These are phyloP conservation scores for Eucalyptus victrix DNA, from an alignment of 345 rosid species.

Conservation along the genomic window DNA sequence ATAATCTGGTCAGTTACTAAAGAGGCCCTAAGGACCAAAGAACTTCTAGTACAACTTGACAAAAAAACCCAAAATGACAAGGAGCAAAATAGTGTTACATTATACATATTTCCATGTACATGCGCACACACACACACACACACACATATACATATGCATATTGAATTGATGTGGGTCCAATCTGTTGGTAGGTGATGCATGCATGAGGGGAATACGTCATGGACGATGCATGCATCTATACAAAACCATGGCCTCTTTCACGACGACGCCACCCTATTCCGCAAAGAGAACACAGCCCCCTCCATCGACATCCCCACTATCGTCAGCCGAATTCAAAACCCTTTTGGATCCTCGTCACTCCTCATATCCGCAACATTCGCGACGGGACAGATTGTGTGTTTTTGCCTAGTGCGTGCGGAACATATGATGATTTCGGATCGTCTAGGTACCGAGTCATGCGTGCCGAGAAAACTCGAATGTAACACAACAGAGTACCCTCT, in stretches of 20 bases:
- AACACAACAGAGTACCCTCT: background rate
- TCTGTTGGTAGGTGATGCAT: background rate
- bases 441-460: background rate
- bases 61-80: background rate
- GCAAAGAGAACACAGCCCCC: background rate
- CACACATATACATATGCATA: background rate
- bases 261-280: background rate
- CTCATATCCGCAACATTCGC: background rate
- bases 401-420: background rate
- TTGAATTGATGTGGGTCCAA: background rate
- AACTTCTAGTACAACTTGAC: background rate
- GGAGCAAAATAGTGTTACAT: background rate
- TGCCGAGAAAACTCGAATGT: background rate
- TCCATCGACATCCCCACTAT: background rate
- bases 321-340: background rate
- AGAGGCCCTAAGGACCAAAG: accelerated
- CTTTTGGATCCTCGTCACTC: background rate
- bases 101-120: background rate
- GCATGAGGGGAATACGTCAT: background rate
- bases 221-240: background rate
- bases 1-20: no score
- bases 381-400: background rate
- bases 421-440: background rate
- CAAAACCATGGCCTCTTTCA: background rate
- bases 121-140: no score